Evolutionary conservation across 257 asterid species (phyloP).

Genomic region (Nicotiana noctiflora): DNA sequence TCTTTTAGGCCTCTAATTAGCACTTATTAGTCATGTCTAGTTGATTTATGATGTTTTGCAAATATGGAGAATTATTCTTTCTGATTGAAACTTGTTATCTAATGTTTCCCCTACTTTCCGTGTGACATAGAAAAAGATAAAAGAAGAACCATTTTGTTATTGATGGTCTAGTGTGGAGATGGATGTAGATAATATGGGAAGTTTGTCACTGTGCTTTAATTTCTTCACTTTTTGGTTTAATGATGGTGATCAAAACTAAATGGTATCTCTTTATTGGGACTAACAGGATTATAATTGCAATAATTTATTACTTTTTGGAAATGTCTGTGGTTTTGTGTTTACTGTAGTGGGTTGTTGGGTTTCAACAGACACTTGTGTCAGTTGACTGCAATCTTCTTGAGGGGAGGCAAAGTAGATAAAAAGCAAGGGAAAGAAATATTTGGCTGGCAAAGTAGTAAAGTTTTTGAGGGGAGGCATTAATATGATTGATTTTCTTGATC

Average conservation of each 20-base stretch:
- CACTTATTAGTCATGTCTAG: background rate
- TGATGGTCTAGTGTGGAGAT: background rate
- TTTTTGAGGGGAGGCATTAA: background rate
- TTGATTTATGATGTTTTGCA: background rate
- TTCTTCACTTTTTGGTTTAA: background rate
- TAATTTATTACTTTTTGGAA: background rate
- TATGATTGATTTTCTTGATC: background rate
- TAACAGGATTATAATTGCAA: background rate
- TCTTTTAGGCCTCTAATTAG: background rate
- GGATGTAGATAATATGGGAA: background rate
- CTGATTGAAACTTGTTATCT: background rate
- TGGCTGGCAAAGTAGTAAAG: background rate
- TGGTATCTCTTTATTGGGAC: background rate
- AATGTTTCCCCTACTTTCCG: background rate
- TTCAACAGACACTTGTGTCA: background rate
- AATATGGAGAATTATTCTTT: background rate
- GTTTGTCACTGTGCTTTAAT: background rate
- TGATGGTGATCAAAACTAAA: background rate
- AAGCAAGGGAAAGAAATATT: background rate
- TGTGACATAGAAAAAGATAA: background rate
- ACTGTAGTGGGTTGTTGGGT: background rate
- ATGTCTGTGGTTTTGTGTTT: background rate
- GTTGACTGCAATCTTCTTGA: background rate
- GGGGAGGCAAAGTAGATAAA: background rate
- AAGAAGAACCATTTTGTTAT: background rate